Evolutionary conservation across 2,329 filamentous ascomycete genomes (phyloP), one percentile per base, ranked within the genome.

Genomic region (Ophiostoma sp.): DNA sequence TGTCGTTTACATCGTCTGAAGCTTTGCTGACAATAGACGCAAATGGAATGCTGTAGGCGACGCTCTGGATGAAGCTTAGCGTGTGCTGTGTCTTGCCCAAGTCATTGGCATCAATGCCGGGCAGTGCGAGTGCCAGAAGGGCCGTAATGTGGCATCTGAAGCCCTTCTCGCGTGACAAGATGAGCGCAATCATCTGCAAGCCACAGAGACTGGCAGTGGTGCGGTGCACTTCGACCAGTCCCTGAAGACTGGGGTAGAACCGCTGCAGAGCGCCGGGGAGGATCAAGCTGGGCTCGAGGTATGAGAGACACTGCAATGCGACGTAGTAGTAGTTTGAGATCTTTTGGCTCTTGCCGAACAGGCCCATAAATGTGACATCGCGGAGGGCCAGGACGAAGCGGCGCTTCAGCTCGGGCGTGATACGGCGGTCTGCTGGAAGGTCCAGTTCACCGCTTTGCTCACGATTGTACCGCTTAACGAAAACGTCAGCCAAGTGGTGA

Each of bases 101-200:
- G 79, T 99, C 95, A 77, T 99, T 99, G 73, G 96, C 94, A 80
- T 99, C 96, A 71, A 99, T 96, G 31, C 95, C 96, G 0, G 96
- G 96, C 41, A 99, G 83, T 4, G 94, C 93, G 72, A 99, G 84
- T 5, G 94, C 95, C n/a, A 99, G 82, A 48, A 99, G 82, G 0
- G 94, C 94, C 0, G 95, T 99, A 73, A 99, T 89, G 78, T 99
- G 95, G 77, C 95, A 98, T 72, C 95, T 87, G 78, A 95, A 97
- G n/a, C 95, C 95, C 79, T 96, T 98, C 57, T 93, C 92, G 77
- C 91, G 90, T 17, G 93, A 89, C 86, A 99, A 96, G 76, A 94
- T 88, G 77, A 93, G 92, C 73, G 94, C 92, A 72, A 98, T 87
- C 84, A 96, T 92, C 80, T 97, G 94, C 72, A 99, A 83, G 60